Conservation (phyloP, 2,329 filamentous ascomycete genomes). For the Phaeosphaeria sp. region DNA sequence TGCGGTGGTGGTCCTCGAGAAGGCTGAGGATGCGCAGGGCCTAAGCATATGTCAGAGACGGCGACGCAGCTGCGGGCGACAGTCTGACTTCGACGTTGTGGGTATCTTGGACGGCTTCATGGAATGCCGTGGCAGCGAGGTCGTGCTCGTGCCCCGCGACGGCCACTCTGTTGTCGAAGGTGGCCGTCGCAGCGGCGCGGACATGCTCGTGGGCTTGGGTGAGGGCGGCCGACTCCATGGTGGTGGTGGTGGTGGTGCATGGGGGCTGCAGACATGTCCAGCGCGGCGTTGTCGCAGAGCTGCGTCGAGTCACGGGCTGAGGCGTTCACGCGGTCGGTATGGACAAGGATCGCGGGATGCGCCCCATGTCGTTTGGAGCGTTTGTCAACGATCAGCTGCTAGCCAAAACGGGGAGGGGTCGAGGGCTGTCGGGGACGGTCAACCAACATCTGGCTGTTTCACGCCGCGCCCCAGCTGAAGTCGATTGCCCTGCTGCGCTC, state of each 20-base stretch:
- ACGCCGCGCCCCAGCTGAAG: constrained; percentile 1
- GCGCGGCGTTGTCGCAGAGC: neutral
- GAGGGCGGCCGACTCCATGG: constrained; percentile 74
- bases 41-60: constrained; percentile 47
- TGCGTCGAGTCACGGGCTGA: neutral
- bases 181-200: constrained; percentile 78
- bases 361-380: neutral
- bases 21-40: constrained; percentile 83
- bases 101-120: constrained; percentile 77
- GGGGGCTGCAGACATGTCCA: constrained; percentile 10
- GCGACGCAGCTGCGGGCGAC: neutral
- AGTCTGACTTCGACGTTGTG: constrained; percentile 60
- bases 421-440: constrained; percentile 1
- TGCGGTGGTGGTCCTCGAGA: constrained; percentile 86
- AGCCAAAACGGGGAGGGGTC: too few species aligned
- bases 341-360: neutral
- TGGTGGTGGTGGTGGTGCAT: constrained; percentile 42
- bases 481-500: neutral
- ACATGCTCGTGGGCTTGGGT: constrained; percentile 88
- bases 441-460: neutral
- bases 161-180: constrained; percentile 71
- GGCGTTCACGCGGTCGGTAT: neutral
- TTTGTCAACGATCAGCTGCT: too few species aligned
- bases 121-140: constrained; percentile 85
- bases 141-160: constrained; percentile 89